These are phyloP conservation scores for Rhizophagus sp. DNA, from an alignment of 192 early-diverging fungal species.

Conservation along the genomic window DNA sequence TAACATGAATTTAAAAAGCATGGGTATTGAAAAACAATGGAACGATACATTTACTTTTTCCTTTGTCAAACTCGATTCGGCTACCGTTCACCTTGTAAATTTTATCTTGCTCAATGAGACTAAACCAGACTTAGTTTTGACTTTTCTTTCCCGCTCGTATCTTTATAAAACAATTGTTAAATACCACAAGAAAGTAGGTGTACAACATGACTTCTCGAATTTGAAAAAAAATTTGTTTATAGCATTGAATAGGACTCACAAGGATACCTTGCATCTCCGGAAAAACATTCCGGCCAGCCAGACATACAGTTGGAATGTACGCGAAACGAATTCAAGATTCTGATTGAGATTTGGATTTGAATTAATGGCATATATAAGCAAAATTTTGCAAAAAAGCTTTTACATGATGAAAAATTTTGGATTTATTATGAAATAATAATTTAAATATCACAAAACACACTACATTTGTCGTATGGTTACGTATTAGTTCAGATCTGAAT, in stretches of 20 bases:
- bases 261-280: background rate
- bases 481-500: too few relatives aligned
- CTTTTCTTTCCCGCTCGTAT: conserved; percentile 6
- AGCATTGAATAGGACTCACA: too few relatives aligned
- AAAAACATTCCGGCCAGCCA: conserved; percentile 4
- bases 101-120: conserved; percentile 3
- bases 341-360: background rate
- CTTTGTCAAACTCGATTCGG: background rate
- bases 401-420: too few relatives aligned
- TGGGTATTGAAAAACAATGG: background rate
- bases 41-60: too few relatives aligned
- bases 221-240: conserved; percentile 4
- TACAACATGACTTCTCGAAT: conserved; percentile 11
- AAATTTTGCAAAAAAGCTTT: too few relatives aligned
- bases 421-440: too few relatives aligned
- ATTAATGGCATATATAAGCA: too few relatives aligned
- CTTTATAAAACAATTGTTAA: conserved; percentile 1
- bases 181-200: background rate
- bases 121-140: conserved; percentile 12
- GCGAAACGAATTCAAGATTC: background rate
- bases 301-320: conserved; percentile 1
- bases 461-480: too few relatives aligned
- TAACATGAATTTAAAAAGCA: too few relatives aligned
- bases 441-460: too few relatives aligned
- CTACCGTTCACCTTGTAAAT: conserved; percentile 1